Evolutionary conservation across 106 monocot species (phyloP).

Genomic region (Alisma plantagoaquatica): DNA sequence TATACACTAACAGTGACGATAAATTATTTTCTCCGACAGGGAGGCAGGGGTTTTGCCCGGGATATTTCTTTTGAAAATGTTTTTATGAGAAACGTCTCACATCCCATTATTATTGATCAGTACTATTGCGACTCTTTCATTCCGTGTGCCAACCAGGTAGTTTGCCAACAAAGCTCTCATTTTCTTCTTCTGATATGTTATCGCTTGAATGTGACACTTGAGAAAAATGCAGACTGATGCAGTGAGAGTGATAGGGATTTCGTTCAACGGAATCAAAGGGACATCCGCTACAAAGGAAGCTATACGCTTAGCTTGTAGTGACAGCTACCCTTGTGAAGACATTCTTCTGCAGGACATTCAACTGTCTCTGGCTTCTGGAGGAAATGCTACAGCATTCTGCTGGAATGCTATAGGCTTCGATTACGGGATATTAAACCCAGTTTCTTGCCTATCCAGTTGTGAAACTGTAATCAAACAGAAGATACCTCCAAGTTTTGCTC

Average conservation of each 20-base stretch:
- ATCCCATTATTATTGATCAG: slow-evolving; percentile 80
- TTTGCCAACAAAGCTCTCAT: not conserved
- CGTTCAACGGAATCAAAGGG: slow-evolving; percentile 47
- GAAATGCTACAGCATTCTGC: slow-evolving; percentile 22
- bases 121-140: slow-evolving; percentile 61
- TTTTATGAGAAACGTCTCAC: slow-evolving; percentile 57
- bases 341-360: slow-evolving; percentile 44
- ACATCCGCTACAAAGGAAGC: slow-evolving; percentile 44
- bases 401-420: slow-evolving; percentile 49
- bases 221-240: slow-evolving; percentile 54
- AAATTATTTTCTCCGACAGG: slow-evolving; percentile 20
- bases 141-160: not conserved
- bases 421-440: slow-evolving; percentile 31
- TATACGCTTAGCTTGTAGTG: slow-evolving; percentile 56
- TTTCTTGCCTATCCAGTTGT: slow-evolving; percentile 32
- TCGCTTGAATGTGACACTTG: not conserved
- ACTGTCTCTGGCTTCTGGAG: slow-evolving; percentile 36
- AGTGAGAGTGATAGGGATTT: slow-evolving; percentile 37
- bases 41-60: slow-evolving; percentile 41
- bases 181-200: not conserved
- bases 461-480: too few species aligned
- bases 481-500: too few species aligned
- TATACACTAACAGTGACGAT: too few species aligned
- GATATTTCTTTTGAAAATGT: slow-evolving; percentile 41
- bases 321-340: slow-evolving; percentile 41